A percentile compares a stretch with the other conserved stretches of the same genome.
Evolutionary conservation across 2,329 filamentous ascomycete genomes (phyloP).

Genomic region (Xylaria sp.): DNA sequence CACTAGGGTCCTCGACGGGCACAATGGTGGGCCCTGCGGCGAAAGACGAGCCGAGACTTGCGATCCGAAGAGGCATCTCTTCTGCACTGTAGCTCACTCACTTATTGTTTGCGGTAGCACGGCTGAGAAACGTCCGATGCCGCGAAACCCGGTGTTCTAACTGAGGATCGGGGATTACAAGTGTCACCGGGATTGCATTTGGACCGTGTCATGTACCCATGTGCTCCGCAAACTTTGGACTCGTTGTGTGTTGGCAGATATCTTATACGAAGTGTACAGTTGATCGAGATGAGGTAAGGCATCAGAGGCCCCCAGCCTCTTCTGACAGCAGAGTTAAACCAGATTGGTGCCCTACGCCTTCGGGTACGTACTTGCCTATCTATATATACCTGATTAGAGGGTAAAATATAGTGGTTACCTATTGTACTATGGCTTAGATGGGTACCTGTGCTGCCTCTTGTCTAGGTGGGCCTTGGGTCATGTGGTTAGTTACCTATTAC

Average conservation of each 20-base stretch:
- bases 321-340: background rate
- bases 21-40: conserved; percentile 49
- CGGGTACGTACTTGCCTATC: background rate
- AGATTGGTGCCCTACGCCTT: background rate
- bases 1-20: conserved; percentile 45
- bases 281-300: background rate
- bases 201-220: conserved; percentile 23
- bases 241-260: background rate
- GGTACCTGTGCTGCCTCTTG: background rate
- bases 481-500: background rate
- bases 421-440: background rate
- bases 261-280: background rate
- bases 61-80: conserved; percentile 45
- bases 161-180: conserved; percentile 17
- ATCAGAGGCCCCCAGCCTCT: background rate
- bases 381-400: background rate
- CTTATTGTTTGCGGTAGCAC: conserved; percentile 24
- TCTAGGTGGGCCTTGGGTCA: background rate
- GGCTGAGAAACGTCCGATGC: conserved; percentile 28
- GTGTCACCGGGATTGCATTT: conserved; percentile 17
- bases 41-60: conserved; percentile 48
- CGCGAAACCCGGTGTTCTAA: conserved; percentile 20
- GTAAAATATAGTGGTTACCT: background rate
- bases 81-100: background rate
- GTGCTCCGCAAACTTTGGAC: conserved; percentile 7